Evolutionary conservation across 257 asterid species (phyloP).

Genomic region (Jaltomata sinuosa): DNA sequence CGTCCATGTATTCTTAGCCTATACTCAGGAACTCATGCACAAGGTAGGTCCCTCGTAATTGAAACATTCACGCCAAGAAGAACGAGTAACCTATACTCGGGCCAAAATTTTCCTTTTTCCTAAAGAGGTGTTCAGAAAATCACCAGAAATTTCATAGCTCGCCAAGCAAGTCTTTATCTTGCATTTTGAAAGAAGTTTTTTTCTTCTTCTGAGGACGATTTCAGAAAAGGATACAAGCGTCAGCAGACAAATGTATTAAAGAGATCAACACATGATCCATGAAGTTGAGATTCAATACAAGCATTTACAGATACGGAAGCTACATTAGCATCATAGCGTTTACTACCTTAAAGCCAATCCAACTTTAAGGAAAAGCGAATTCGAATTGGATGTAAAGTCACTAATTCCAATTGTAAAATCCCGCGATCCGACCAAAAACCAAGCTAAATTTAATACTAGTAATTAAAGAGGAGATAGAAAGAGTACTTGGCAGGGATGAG

Average conservation of each 20-base stretch:
- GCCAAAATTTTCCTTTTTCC: too few species aligned
- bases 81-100: neutral
- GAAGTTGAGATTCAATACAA: neutral
- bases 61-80: neutral
- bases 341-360: neutral
- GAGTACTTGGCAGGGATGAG: conserved; percentile 70
- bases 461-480: neutral
- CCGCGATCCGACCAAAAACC: neutral
- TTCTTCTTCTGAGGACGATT: neutral
- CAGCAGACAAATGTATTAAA: neutral
- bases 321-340: neutral
- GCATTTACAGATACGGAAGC: neutral
- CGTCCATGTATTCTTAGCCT: neutral
- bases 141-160: neutral
- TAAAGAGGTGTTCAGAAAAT: neutral
- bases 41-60: neutral
- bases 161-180: neutral
- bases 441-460: neutral
- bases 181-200: neutral
- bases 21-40: neutral
- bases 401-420: neutral
- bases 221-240: neutral
- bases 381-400: too few species aligned
- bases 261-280: neutral
- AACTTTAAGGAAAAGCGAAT: neutral